Base-by-base conservation (phyloP, 108 stramenopile species). In the Nitzschia sp. region DNA sequence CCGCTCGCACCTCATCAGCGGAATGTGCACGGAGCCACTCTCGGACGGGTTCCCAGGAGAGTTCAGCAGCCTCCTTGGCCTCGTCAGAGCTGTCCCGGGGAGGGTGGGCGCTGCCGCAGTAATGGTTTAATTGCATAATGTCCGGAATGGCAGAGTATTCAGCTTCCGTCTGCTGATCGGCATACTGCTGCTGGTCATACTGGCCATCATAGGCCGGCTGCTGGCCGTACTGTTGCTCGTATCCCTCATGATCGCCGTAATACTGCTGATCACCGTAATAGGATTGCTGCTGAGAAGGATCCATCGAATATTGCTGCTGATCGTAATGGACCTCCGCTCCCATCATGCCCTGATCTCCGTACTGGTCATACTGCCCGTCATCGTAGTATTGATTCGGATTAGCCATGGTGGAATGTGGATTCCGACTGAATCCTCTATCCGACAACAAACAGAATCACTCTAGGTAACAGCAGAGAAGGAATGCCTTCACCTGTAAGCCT, bases 41-140 rank as follows among this genome's bases (percentile, higher is more conserved):
- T 9, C 83, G 72, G 3, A 89, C 77, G 4, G 66, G 57, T 54
- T 86, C 81, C 88, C 88, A 89, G 9, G 73, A 65, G 5, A 45
- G 30, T 17, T 77, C 72, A 27, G 76, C 79, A 38, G 63, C 79
- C 2, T 38, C 32, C 38, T 49, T 45, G 30, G 75, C 65, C 35
- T 83, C 78, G 26, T 66, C 36, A 1, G 71, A 66, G 48, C 56
- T 36, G 46, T 76, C 75, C 3, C 32, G 30, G 1, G 72, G 72
- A 2, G 78, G 35, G 61, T 55, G n/a, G 2, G 72, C 76, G 13
- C 42, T 54, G 13, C 56, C 57, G 46, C 77, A 78, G 28, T 46
- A 71, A 8, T 67, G 49, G 42, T 58, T 71, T 4, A 78, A 56
- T 13, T 51, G 38, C 28, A 67, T n/a, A 21, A 67, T 46, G 18